These are phyloP conservation scores for Colletotrichum ledebouriae DNA, from an alignment of 2,329 filamentous ascomycete species.

Conservation along the genomic window DNA sequence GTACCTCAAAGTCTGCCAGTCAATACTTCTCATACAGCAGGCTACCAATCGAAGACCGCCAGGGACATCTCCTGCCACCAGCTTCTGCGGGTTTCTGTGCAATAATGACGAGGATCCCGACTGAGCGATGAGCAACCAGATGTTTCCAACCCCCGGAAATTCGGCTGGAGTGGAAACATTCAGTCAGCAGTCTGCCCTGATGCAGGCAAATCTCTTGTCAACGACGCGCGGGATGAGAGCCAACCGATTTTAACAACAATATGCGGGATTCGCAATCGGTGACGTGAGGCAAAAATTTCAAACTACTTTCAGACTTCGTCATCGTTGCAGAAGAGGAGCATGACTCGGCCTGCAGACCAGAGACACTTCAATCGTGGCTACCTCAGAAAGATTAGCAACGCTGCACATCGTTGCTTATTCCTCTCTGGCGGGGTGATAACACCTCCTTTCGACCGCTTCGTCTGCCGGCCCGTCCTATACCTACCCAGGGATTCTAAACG, in stretches of 20 bases:
- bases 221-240: neutral
- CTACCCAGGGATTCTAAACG: no score
- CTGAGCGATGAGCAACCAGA: neutral
- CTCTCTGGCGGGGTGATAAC: neutral
- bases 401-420: neutral
- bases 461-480: neutral
- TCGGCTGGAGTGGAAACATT: neutral
- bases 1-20: conserved; percentile 4
- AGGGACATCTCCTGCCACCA: conserved; percentile 30
- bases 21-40: conserved; percentile 3
- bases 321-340: neutral
- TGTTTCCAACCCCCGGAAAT: neutral
- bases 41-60: conserved; percentile 29
- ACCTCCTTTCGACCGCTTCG: neutral
- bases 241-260: conserved; percentile 11
- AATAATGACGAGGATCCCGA: conserved; percentile 25
- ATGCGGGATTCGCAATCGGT: conserved; percentile 14
- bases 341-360: neutral
- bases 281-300: no score
- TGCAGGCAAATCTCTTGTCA: conserved; percentile 2
- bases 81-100: conserved; percentile 28
- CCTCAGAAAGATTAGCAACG: neutral
- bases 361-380: neutral
- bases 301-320: no score
- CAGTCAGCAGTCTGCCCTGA: neutral